These are phyloP conservation scores for Apiotrichum brassicae DNA, from an alignment of 1,284 basidiomycete genomes.

Conservation along the genomic window DNA sequence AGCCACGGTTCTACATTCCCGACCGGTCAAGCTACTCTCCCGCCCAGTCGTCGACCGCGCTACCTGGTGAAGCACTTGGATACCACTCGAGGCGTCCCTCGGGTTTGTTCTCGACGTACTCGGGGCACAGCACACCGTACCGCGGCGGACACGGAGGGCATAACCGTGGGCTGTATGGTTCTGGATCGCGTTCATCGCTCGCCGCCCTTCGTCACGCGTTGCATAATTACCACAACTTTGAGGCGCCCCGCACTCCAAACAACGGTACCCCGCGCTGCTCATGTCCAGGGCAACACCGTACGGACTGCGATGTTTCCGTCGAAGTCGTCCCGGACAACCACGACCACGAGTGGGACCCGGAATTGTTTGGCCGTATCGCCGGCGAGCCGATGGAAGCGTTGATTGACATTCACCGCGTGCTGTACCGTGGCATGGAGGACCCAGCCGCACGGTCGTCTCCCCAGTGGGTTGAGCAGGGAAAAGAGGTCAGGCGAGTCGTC, in stretches of 20 bases:
- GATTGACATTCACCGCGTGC: slow-evolving; percentile 39
- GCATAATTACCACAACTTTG: slow-evolving; percentile 14
- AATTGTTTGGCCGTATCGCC: slow-evolving; percentile 6
- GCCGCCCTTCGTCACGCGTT: slow-evolving; percentile 18
- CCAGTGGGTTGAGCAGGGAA: slow-evolving; percentile 25
- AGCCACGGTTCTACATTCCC: slow-evolving; percentile 24
- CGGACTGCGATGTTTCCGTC: not conserved
- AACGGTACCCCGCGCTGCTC: not conserved
- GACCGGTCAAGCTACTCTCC: slow-evolving; percentile 13
- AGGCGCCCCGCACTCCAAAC: not conserved
- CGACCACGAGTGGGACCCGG: slow-evolving; percentile 3
- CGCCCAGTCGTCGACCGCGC: slow-evolving; percentile 3
- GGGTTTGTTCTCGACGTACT: slow-evolving; percentile 1
- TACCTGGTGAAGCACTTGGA: slow-evolving; percentile 7
- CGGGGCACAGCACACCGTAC: slow-evolving; percentile 13
- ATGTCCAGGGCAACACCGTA: not conserved
- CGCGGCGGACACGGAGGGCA: not conserved
- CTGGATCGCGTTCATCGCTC: slow-evolving; percentile 12
- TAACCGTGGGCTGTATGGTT: slow-evolving; percentile 5
- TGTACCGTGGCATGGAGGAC: slow-evolving; percentile 38
- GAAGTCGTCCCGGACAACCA: not conserved
- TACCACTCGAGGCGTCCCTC: slow-evolving; percentile 18
- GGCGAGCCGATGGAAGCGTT: slow-evolving; percentile 33
- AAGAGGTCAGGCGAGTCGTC: slow-evolving; percentile 32
- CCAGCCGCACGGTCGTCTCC: slow-evolving; percentile 3